Evolutionary conservation across 2,329 filamentous ascomycete genomes (phyloP), one percentile per base, ranked within the genome.

Genomic region (Bertia moriformis): DNA sequence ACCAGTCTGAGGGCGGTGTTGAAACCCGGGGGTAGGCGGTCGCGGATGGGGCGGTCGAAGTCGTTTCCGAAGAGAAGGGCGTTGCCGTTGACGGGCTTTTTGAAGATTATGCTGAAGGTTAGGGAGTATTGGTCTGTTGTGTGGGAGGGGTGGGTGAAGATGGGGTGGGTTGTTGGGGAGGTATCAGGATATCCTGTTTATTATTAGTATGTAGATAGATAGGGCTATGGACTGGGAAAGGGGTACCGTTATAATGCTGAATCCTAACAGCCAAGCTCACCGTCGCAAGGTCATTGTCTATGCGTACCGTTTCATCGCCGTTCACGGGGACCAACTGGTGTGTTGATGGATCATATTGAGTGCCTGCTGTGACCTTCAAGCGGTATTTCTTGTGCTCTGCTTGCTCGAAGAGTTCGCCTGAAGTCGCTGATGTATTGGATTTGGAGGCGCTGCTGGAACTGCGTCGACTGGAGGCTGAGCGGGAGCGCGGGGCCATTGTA

Each of bases 31-130:
- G 91, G 89, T 2, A 98, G 66, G 14, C 78, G 73, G 53, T 94
- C 82, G 19, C 86, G 74, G 48, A 98, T 91, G 0, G 91, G 85
- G 38, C 83, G 74, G 52, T 94, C 88, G 54, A 96, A 95, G 64
- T 95, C 87, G 56, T 96, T 96, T 32, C 89, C 91, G 49, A 94
- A 94, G 40, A 95, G 77, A 2, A 98, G 66, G 44, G 93, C 78
- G 22, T 27, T 27, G 7, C 22, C 22, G n/a, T n/a, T 27, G 22
- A 27, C 22, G 22, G 22, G 7, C 22, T 27, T n/a, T 7, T 27
- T 27, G 22, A 27, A n/a, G 7, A 10, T 27, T 7, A 27, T 10
- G 22, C 22, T n/a, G n/a, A 27, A 27, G 7, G 22, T 10, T 27
- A 27, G 7, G n/a, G 22, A 27, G 22, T 10, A 7, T 27, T 7